phyloP scores from a whole-genome alignment of 2,329 filamentous ascomycete genomes.

The Dryadomyces quercivorus region DNA sequence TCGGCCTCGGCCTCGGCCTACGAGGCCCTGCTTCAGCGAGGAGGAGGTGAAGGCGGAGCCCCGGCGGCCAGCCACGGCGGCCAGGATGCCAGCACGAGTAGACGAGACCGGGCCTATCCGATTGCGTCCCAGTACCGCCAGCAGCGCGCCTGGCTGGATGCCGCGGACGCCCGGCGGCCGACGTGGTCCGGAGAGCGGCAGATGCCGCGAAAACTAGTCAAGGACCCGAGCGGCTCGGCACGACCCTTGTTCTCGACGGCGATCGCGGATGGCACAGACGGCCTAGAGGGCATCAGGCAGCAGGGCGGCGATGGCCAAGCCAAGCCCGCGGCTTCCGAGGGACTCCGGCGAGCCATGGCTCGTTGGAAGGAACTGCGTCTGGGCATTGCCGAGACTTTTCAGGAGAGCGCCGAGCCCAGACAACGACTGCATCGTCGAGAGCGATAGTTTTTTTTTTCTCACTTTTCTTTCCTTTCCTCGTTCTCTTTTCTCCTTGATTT shows the following conservation, averaged over 20 bases:
- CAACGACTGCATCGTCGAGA: not conserved
- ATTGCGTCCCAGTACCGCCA: not conserved
- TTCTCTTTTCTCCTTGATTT: not conserved
- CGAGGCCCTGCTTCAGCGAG: constrained; percentile 7
- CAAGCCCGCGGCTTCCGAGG: not conserved
- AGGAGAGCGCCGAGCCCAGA: not conserved
- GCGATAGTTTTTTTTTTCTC: not conserved
- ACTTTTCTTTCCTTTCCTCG: not conserved
- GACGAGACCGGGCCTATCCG: not conserved
- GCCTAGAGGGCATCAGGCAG: not conserved
- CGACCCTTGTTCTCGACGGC: constrained; percentile 10
- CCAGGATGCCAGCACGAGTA: not conserved
- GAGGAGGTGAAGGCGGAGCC: not conserved
- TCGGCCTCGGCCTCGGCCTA: constrained; percentile 7
- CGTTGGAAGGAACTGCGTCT: constrained; percentile 7
- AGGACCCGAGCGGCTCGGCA: constrained; percentile 13
- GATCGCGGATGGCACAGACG: constrained; percentile 5
- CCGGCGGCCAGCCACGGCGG: not conserved
- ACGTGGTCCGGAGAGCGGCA: constrained; percentile 8
- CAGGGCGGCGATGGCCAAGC: not conserved
- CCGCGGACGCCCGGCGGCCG: constrained; percentile 19
- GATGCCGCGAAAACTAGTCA: constrained; percentile 13
- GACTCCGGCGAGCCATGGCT: constrained; percentile 9
- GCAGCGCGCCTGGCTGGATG: constrained; percentile 8
- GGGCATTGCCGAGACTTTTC: not conserved